Conservation (phyloP, 306 rosid species). For the Psophocarpus tetragonolobus region DNA sequence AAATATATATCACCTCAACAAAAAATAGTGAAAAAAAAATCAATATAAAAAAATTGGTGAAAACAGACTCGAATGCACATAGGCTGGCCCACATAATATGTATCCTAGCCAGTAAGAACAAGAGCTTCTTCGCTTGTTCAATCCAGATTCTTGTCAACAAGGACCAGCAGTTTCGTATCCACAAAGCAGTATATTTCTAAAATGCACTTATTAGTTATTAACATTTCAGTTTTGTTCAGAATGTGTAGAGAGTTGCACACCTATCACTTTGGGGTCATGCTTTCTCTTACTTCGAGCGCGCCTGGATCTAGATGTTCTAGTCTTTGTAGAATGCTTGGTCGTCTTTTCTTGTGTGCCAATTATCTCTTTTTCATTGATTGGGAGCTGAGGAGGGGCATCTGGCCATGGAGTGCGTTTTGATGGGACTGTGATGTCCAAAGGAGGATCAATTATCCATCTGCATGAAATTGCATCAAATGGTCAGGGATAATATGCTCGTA, state of each 20-base stretch:
- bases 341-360: constrained; percentile 41
- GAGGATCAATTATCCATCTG: constrained; percentile 83
- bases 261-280: constrained; percentile 57
- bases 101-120: constrained; percentile 27
- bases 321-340: constrained; percentile 54
- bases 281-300: constrained; percentile 70
- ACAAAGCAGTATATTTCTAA: constrained; percentile 31
- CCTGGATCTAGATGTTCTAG: constrained; percentile 60
- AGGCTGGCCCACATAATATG: constrained; percentile 28
- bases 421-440: constrained; percentile 74
- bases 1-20: constrained; percentile 38
- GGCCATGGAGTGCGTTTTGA: constrained; percentile 92
- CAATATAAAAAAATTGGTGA: constrained; percentile 8
- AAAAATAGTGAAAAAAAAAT: constrained; percentile 14
- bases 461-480: constrained; percentile 13
- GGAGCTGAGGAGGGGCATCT: constrained; percentile 73
- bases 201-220: constrained; percentile 10
- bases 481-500: background rate
- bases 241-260: constrained; percentile 54
- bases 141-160: constrained; percentile 22
- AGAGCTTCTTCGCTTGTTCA: constrained; percentile 35
- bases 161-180: constrained; percentile 35
- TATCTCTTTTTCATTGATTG: constrained; percentile 43
- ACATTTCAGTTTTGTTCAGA: constrained; percentile 52
- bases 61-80: constrained; percentile 37